Percentiles rank a stretch among this genome's conserved stretches.
Conservation (phyloP, 768 basidiomycete species). For the Russula compacta region DNA sequence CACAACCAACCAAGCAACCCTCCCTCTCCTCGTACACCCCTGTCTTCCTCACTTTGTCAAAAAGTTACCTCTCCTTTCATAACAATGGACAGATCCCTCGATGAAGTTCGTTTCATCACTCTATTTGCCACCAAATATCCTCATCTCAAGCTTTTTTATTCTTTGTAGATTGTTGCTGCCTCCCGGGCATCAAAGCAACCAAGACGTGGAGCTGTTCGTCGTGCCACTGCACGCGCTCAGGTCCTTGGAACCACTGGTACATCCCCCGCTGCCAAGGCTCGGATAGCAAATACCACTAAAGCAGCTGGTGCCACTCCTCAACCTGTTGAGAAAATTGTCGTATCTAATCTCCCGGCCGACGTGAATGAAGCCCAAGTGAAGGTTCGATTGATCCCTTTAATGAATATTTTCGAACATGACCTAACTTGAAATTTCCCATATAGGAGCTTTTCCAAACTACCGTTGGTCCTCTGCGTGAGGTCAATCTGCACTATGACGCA, state of each 20-base stretch:
- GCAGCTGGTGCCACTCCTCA: conserved; percentile 30
- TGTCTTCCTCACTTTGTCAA: background rate
- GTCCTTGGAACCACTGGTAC: conserved; percentile 47
- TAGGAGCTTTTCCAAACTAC: conserved; percentile 92
- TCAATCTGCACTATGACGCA: conserved; percentile 78
- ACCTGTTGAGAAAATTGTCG: conserved; percentile 83
- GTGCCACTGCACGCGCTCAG: conserved; percentile 42
- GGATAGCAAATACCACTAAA: conserved; percentile 35
- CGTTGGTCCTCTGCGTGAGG: conserved; percentile 77
- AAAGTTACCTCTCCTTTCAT: background rate
- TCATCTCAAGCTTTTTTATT: conserved; percentile 22
- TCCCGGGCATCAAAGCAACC: conserved; percentile 36
- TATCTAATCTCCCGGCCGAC: conserved; percentile 86
- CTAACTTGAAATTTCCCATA: conserved; percentile 1
- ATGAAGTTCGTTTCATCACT: conserved; percentile 48
- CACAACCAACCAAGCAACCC: conserved; percentile 3
- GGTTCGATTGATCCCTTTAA: conserved; percentile 38
- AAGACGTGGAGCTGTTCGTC: conserved; percentile 36
- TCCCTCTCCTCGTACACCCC: background rate
- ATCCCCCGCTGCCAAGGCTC: conserved; percentile 44
- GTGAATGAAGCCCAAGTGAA: conserved; percentile 92
- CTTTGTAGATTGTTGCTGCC: conserved; percentile 53
- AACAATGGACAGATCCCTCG: conserved; percentile 75
- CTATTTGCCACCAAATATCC: conserved; percentile 22
- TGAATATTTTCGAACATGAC: background rate